These are phyloP conservation scores for Edaphochlamys debaryana DNA, from an alignment of 139 green algal genomes.

Conservation along the genomic window DNA sequence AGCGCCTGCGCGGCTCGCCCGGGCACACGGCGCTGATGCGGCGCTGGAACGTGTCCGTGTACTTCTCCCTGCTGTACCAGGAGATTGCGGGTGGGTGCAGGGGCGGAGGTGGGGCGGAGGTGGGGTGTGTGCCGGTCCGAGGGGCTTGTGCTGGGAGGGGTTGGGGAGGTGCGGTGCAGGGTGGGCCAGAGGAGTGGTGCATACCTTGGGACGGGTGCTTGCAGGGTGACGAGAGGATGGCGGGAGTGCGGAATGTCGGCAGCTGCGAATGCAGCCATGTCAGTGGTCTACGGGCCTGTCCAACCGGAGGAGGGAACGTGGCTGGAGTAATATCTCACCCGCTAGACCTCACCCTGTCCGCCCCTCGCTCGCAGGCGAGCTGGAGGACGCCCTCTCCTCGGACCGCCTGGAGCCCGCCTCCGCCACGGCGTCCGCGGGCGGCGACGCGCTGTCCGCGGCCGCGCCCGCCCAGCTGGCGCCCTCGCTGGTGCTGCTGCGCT, in stretches of 20 bases:
- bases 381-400: constrained; percentile 50
- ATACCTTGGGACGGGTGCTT: too few relatives aligned
- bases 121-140: neutral
- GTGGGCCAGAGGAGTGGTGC: too few relatives aligned
- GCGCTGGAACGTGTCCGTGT: constrained; percentile 93
- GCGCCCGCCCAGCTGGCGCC: constrained; percentile 45
- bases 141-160: too few relatives aligned
- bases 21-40: constrained; percentile 55
- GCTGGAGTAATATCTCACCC: neutral
- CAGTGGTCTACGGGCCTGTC: too few relatives aligned
- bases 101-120: neutral
- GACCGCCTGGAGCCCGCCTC: constrained; percentile 42
- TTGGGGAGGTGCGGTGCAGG: neutral
- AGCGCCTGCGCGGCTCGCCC: constrained; percentile 67
- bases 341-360: too few relatives aligned
- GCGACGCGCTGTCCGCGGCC: neutral
- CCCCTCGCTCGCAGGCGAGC: constrained; percentile 18
- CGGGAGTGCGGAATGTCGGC: too few relatives aligned
- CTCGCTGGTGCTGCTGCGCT: constrained; percentile 47
- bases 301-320: too few relatives aligned
- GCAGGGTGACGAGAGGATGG: too few relatives aligned
- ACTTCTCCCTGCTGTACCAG: constrained; percentile 92
- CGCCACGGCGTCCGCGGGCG: neutral
- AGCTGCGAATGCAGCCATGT: too few relatives aligned
- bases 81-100: constrained; percentile 36